Conservation (phyloP, 2,329 filamentous ascomycete species). For the Chrysoporthe puriensis region DNA sequence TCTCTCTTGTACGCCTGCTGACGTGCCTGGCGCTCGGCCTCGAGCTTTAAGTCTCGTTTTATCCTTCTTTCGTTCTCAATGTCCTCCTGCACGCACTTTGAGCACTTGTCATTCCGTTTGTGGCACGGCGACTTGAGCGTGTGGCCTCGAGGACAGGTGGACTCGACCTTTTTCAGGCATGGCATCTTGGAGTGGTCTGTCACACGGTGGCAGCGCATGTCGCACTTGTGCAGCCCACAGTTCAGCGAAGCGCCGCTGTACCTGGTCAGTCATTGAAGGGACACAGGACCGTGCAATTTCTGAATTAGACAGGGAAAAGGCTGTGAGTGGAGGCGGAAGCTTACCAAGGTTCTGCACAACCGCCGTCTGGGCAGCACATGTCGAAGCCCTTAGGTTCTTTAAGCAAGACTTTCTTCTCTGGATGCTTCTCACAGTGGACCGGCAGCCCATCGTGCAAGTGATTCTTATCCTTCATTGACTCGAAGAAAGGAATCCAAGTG, state of each 20-base stretch:
- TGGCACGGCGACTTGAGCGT: constrained; percentile 51
- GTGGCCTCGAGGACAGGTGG: constrained; percentile 58
- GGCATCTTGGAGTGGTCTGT: constrained; percentile 56
- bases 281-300: neutral
- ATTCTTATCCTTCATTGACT: constrained; percentile 53
- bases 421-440: constrained; percentile 63
- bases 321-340: constrained; percentile 30
- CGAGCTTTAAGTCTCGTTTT: constrained; percentile 53
- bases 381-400: constrained; percentile 61
- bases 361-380: constrained; percentile 67
- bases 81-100: constrained; percentile 55
- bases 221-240: constrained; percentile 65
- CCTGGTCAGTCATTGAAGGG: neutral
- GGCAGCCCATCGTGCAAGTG: constrained; percentile 65
- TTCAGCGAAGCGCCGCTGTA: constrained; percentile 51
- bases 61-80: constrained; percentile 46
- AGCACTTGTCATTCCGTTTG: constrained; percentile 45
- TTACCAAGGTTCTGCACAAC: constrained; percentile 67
- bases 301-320: neutral
- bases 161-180: constrained; percentile 43
- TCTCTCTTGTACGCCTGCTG: constrained; percentile 49
- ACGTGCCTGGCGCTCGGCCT: constrained; percentile 48
- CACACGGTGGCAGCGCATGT: constrained; percentile 63
- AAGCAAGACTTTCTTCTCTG: constrained; percentile 51
- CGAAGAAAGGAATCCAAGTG: constrained; percentile 62